phyloP scores from a whole-genome alignment of 106 monocot species.

The Narthecium ossifragum region DNA sequence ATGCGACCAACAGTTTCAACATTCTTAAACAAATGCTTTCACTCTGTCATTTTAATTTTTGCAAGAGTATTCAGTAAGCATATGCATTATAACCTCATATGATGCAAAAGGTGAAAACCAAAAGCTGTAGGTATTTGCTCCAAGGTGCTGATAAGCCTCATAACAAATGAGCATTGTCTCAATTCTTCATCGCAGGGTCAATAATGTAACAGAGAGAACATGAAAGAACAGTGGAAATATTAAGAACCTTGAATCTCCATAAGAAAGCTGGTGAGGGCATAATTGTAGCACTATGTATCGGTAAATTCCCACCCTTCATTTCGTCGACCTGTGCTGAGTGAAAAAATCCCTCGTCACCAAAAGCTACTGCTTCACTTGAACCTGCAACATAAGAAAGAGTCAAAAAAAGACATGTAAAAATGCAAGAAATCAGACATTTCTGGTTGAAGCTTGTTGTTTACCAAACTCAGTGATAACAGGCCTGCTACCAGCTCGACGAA shows the following conservation, averaged over 20 bases:
- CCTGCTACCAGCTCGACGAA: conserved; percentile 54
- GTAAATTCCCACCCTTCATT: conserved; percentile 43
- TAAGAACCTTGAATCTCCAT: conserved; percentile 69
- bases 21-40: too few relatives aligned
- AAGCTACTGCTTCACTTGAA: conserved; percentile 15
- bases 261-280: conserved; percentile 67
- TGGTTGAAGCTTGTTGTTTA: conserved; percentile 13
- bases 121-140: too few relatives aligned
- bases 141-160: too few relatives aligned
- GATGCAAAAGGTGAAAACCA: too few relatives aligned
- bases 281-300: conserved; percentile 32
- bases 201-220: too few relatives aligned
- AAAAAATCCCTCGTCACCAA: conserved; percentile 13
- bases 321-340: conserved; percentile 22
- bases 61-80: too few relatives aligned
- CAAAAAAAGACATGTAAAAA: neutral
- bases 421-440: neutral
- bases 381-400: neutral
- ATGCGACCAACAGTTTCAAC: too few relatives aligned
- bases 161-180: too few relatives aligned
- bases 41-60: too few relatives aligned
- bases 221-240: neutral
- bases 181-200: too few relatives aligned
- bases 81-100: too few relatives aligned
- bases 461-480: conserved; percentile 35